Evolutionary conservation across 129 eudicot species (phyloP), one percentile per base, ranked within the genome.

Genomic region (Apium graveolens): DNA sequence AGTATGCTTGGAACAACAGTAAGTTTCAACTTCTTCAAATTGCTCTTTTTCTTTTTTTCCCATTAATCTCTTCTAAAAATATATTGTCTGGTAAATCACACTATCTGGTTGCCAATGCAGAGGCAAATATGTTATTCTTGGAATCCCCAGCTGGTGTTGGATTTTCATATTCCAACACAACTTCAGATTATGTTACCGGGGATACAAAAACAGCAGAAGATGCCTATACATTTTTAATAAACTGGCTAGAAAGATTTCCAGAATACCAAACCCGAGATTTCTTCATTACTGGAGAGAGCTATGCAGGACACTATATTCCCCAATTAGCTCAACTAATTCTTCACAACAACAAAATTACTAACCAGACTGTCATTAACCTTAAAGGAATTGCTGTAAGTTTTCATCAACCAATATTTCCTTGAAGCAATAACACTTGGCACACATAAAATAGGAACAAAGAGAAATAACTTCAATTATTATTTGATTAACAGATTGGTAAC

Each of bases 91-190:
- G 21, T 27, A 10, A 13, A 16, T 69, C 35, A 69, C 43, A 69
- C 11, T 18, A 31, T 4, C 37, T 1, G 5, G 5, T 8, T 37
- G 29, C 46, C 26, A 35, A 70, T 18, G 76, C 85, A 88, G 90
- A 81, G 72, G 92, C 90, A 75, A 88, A 88, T 78, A 83, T 88
- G 77, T 49, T 86, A 13, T 88, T 88, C 81, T 76, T 88, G 78
- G 92, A 88, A 69, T 88, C 92, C n/a, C 90, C 86, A 17, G 90
- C 86, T 38, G 92, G 88, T 73, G 92, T 88, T 32, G 92, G 89
- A 27, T 88, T 88, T 70, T 88, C 92, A 27, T 88, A 88, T 44
- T 84, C 89, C 0, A 88, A 86, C 66, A 82, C 82, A 70, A 80
- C 87, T 45, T 81, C 83, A 11, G 89, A 81, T 74, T 88, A 83